phyloP scores from a whole-genome alignment of 2,329 filamentous ascomycete genomes.

The Fusarium luffae region DNA sequence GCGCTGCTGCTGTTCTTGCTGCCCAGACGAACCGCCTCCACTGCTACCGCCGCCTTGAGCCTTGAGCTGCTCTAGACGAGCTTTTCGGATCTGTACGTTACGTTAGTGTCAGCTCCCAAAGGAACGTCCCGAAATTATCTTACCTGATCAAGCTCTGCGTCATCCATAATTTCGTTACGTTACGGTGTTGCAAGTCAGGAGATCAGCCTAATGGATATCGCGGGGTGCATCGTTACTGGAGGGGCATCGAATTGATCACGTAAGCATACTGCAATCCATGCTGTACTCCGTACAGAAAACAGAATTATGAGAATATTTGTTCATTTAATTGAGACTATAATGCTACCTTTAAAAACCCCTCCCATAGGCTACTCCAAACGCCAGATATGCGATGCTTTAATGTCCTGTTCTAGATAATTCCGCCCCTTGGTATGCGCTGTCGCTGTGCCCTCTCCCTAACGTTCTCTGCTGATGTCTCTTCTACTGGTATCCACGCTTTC shows the following conservation, averaged over 20 bases:
- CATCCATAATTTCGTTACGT: conserved; percentile 52
- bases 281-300: not conserved
- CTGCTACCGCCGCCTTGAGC: conserved; percentile 69
- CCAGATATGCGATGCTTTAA: conserved; percentile 20
- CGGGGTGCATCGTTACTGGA: conserved; percentile 38
- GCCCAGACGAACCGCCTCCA: conserved; percentile 54
- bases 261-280: conserved; percentile 2
- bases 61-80: conserved; percentile 93
- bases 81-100: conserved; percentile 79
- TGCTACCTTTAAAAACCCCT: not conserved
- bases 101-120: not conserved
- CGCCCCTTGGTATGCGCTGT: not conserved
- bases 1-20: conserved; percentile 70
- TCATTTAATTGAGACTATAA: not conserved
- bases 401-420: not conserved
- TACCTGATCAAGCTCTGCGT: conserved; percentile 58
- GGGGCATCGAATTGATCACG: conserved; percentile 43
- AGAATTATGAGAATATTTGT: not conserved
- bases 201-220: conserved; percentile 36
- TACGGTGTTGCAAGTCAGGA: conserved; percentile 24
- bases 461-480: conserved; percentile 49
- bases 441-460: conserved; percentile 21
- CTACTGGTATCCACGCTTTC: conserved; percentile 49
- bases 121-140: not conserved
- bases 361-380: conserved; percentile 6